A percentile compares a stretch with the other conserved stretches of the same genome.
phyloP scores from a whole-genome alignment of 495 filamentous ascomycete genomes.

The Cercophora samala region DNA sequence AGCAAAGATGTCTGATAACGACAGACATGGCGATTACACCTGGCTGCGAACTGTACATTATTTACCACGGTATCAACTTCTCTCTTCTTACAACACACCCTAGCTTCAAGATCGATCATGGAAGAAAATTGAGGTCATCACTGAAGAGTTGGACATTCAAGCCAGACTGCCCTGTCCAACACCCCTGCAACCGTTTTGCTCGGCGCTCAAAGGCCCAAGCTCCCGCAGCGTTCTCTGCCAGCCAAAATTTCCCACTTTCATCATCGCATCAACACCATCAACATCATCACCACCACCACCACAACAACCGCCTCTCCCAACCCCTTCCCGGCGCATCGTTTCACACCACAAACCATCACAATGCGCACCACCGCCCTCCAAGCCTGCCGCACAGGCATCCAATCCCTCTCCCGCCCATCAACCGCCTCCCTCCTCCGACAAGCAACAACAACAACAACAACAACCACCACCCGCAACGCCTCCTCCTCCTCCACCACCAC shows the following conservation, averaged over 20 bases:
- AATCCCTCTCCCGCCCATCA: constrained; percentile 4
- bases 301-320: background rate
- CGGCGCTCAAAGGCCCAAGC: constrained; percentile 20
- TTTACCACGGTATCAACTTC: background rate
- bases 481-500: constrained; percentile 15
- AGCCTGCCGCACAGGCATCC: constrained; percentile 17
- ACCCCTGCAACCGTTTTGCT: background rate
- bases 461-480: constrained; percentile 10
- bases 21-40: background rate
- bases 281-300: constrained; percentile 5
- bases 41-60: background rate
- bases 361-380: constrained; percentile 33
- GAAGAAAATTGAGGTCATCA: too few species aligned
- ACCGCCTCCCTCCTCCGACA: background rate
- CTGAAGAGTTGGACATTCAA: too few species aligned
- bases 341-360: background rate
- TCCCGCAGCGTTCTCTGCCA: constrained; percentile 1
- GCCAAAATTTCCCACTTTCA: background rate
- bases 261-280: background rate
- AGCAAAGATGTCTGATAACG: constrained; percentile 59
- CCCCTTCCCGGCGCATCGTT: background rate
- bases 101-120: too few species aligned
- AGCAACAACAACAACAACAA: constrained; percentile 1
- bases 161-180: background rate
- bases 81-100: background rate